phyloP scores from a whole-genome alignment of 129 eudicot species.

The Cynara cardunculus region DNA sequence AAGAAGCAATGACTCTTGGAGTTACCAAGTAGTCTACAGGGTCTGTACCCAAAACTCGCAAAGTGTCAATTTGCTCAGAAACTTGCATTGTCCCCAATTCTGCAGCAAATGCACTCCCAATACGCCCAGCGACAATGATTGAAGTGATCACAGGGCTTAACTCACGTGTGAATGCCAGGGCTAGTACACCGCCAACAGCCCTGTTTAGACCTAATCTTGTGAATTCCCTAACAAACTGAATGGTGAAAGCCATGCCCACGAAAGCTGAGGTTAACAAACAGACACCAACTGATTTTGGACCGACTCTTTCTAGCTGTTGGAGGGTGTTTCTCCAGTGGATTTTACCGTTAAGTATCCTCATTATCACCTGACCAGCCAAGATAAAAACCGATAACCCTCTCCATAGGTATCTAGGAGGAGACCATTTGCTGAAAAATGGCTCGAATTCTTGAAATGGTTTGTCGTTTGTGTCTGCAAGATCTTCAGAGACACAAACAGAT shows the following conservation, averaged over 20 bases:
- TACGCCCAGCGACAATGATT: conserved; percentile 77
- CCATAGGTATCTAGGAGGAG: conserved; percentile 85
- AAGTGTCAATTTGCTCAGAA: conserved; percentile 85
- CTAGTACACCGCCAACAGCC: conserved; percentile 90
- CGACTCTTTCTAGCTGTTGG: conserved; percentile 90
- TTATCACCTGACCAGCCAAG: conserved; percentile 76
- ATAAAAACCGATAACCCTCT: conserved; percentile 70
- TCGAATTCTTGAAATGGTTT: conserved; percentile 25
- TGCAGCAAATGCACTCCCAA: conserved; percentile 85
- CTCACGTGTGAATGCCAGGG: conserved; percentile 80
- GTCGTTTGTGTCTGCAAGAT: conserved; percentile 26
- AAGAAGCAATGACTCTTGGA: conserved; percentile 85
- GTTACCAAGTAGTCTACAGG: conserved; percentile 89
- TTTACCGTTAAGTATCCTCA: conserved; percentile 64
- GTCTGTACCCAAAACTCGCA: conserved; percentile 79
- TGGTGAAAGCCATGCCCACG: conserved; percentile 95
- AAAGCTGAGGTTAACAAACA: conserved; percentile 85
- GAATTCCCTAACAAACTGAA: conserved; percentile 88
- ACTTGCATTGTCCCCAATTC: conserved; percentile 97
- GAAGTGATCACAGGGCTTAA: conserved; percentile 92
- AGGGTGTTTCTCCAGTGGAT: conserved; percentile 95
- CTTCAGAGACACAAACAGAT: conserved; percentile 37
- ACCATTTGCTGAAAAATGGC: conserved; percentile 62
- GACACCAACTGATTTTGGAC: conserved; percentile 96
- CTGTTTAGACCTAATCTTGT: conserved; percentile 86